Evolutionary conservation across 331 rosid genomes (phyloP).

Genomic region (Quercus lobata): DNA sequence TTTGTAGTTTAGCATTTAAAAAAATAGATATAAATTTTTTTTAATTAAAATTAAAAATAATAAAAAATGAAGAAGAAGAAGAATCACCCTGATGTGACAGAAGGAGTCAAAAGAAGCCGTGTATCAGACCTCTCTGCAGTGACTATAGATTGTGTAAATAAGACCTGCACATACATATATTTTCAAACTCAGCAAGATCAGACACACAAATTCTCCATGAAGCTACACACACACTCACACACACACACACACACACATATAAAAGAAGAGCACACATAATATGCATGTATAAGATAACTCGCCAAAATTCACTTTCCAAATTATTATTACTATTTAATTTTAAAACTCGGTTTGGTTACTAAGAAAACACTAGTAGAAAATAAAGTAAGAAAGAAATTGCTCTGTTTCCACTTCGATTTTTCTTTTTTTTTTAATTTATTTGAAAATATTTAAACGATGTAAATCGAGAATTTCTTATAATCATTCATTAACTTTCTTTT

Average conservation of each 20-base stretch:
- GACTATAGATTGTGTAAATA: slow-evolving; percentile 27
- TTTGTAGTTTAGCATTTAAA: too few relatives aligned
- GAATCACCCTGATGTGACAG: slow-evolving; percentile 44
- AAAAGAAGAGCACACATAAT: too few relatives aligned
- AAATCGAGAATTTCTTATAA: too few relatives aligned
- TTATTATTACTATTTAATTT: not conserved
- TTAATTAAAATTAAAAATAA: too few relatives aligned
- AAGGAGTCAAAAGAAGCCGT: slow-evolving; percentile 47
- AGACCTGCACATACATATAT: slow-evolving; percentile 41
- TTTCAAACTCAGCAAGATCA: slow-evolving; percentile 9
- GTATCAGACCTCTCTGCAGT: slow-evolving; percentile 38
- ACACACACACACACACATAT: too few relatives aligned
- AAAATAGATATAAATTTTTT: too few relatives aligned
- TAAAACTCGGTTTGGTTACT: not conserved
- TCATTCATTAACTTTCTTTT: too few relatives aligned
- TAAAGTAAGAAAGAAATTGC: not conserved
- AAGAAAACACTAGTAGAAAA: not conserved
- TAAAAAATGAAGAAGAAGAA: not conserved
- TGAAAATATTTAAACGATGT: too few relatives aligned
- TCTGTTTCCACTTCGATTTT: too few relatives aligned
- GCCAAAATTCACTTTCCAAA: not conserved
- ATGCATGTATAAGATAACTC: too few relatives aligned
- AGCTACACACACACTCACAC: too few relatives aligned
- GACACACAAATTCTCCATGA: not conserved
- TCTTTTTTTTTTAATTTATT: too few relatives aligned